phyloP scores from a whole-genome alignment of 179 eudicot genomes.

The Silene coronaria region DNA sequence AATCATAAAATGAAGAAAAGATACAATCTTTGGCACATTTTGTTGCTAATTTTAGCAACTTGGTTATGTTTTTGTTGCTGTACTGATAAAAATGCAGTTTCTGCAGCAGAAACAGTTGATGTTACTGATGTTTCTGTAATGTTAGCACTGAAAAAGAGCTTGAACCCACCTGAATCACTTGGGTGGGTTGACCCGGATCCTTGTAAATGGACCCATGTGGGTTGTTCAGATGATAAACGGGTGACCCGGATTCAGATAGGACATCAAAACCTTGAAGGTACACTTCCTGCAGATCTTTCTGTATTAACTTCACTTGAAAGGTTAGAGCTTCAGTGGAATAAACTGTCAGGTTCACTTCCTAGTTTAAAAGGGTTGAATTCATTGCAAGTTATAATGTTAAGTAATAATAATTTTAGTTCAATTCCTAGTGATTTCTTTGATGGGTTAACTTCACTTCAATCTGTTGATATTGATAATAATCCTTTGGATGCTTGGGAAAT shows the following conservation, averaged over 20 bases:
- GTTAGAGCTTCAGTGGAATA: conserved; percentile 69
- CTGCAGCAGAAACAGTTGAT: conserved; percentile 18
- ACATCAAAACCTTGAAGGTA: conserved; percentile 57
- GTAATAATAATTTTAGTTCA: conserved; percentile 48
- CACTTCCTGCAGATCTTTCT: conserved; percentile 43
- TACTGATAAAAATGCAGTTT: conserved; percentile 18
- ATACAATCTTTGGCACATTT: conserved; percentile 14
- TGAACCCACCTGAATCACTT: conserved; percentile 39
- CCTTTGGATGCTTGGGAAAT: conserved; percentile 59
- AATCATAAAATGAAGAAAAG: conserved; percentile 21
- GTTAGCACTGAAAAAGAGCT: conserved; percentile 42
- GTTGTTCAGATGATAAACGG: conserved; percentile 41
- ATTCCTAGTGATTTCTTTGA: conserved; percentile 56
- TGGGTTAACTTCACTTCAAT: conserved; percentile 51
- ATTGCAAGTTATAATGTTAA: conserved; percentile 56
- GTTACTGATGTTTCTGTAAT: conserved; percentile 39
- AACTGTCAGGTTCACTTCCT: conserved; percentile 57
- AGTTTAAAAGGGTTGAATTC: conserved; percentile 44
- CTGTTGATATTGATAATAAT: conserved; percentile 66
- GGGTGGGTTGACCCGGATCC: conserved; percentile 69
- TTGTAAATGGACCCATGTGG: conserved; percentile 57
- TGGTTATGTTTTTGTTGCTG: conserved; percentile 15
- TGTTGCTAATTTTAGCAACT: conserved; percentile 21
- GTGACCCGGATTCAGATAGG: conserved; percentile 74
- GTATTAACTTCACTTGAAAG: conserved; percentile 45